Evolutionary conservation across 805 yeast species (phyloP).

Genomic region (Limtongia smithiae): DNA sequence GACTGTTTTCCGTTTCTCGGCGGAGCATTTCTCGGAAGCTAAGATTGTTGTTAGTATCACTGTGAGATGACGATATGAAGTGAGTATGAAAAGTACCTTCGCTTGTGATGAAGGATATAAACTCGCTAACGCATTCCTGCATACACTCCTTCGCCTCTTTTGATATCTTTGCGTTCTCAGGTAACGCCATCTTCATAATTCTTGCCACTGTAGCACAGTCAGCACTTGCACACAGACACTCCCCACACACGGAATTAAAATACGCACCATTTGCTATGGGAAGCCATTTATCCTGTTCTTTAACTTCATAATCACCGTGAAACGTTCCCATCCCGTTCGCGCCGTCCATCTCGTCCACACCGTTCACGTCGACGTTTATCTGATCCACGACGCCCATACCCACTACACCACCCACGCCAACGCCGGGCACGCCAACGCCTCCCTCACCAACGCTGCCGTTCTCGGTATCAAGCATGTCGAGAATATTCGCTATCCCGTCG

Average conservation of each 20-base stretch:
- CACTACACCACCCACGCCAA: constrained; percentile 6
- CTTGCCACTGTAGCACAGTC: constrained; percentile 47
- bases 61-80: neutral
- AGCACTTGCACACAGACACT: neutral
- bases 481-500: constrained; percentile 20
- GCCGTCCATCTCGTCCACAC: constrained; percentile 8
- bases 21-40: constrained; percentile 57
- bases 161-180: constrained; percentile 68
- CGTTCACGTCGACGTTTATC: neutral
- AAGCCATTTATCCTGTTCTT: constrained; percentile 60
- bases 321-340: constrained; percentile 14
- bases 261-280: constrained; percentile 54
- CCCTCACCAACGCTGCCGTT: neutral
- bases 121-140: constrained; percentile 68
- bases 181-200: constrained; percentile 71
- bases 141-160: constrained; percentile 77
- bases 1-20: constrained; percentile 65
- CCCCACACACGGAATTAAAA: constrained; percentile 2
- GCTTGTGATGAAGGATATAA: constrained; percentile 63
- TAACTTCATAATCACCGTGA: constrained; percentile 46
- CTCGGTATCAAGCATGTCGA: constrained; percentile 22
- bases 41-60: neutral
- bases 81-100: constrained; percentile 38
- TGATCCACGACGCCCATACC: neutral
- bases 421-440: neutral